Evolutionary conservation across 2,329 filamentous ascomycete species (phyloP).

Genomic region (Xylariomycetidae sp.): DNA sequence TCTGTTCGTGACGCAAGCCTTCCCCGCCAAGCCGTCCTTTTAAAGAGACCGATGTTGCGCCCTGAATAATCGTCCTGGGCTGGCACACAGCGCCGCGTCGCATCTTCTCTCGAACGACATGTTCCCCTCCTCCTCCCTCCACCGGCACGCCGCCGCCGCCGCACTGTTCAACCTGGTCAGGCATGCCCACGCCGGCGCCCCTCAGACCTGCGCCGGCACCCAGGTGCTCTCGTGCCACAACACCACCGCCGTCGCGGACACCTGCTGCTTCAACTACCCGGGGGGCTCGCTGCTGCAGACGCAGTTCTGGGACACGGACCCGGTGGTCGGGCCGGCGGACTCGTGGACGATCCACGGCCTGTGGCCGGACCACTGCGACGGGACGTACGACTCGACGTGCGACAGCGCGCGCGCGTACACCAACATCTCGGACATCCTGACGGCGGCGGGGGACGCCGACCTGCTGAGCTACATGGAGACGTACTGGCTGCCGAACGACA

Average conservation of each 20-base stretch:
- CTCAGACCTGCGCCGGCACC: constrained; percentile 7
- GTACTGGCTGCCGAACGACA: constrained; percentile 68
- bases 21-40: too few relatives aligned
- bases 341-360: constrained; percentile 74
- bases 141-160: neutral
- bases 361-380: constrained; percentile 65
- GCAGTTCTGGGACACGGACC: constrained; percentile 72
- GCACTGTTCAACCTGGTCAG: neutral
- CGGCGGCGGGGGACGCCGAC: constrained; percentile 36
- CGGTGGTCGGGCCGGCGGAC: constrained; percentile 59
- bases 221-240: constrained; percentile 18
- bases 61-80: too few relatives aligned
- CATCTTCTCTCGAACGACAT: too few relatives aligned
- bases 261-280: constrained; percentile 71
- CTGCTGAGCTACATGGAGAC: constrained; percentile 62
- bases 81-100: too few relatives aligned
- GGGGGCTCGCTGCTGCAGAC: constrained; percentile 69
- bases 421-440: constrained; percentile 61
- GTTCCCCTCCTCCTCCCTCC: neutral
- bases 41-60: too few relatives aligned
- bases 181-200: too few relatives aligned
- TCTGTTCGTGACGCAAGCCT: too few relatives aligned
- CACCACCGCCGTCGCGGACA: constrained; percentile 35
- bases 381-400: constrained; percentile 63
- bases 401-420: constrained; percentile 56